Evolutionary conservation across 1,284 basidiomycete genomes (phyloP).

Genomic region (Ganoderma lingzhi): DNA sequence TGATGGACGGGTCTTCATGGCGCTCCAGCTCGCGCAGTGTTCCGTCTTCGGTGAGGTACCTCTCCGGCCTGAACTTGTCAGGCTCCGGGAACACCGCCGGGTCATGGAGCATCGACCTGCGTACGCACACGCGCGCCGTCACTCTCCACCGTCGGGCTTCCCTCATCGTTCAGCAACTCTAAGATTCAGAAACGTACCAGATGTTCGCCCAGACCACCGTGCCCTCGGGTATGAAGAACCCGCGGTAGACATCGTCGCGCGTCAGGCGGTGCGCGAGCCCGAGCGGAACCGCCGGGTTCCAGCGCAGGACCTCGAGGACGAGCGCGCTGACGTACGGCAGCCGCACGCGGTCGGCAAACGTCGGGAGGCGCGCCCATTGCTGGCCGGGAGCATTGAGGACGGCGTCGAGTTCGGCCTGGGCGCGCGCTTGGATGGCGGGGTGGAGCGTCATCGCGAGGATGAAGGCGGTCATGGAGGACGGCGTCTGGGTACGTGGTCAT

Average conservation of each 20-base stretch:
- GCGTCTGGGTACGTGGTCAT: conserved; percentile 32
- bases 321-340: conserved; percentile 48
- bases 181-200: conserved; percentile 34
- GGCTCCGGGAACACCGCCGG: conserved; percentile 37
- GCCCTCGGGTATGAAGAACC: conserved; percentile 37
- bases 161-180: background rate
- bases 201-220: conserved; percentile 46
- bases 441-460: conserved; percentile 47
- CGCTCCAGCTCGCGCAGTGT: conserved; percentile 26
- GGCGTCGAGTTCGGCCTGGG: conserved; percentile 48
- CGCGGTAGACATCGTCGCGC: conserved; percentile 41
- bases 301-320: conserved; percentile 46
- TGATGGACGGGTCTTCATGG: conserved; percentile 32
- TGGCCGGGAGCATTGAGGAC: conserved; percentile 34
- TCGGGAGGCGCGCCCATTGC: conserved; percentile 41
- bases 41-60: conserved; percentile 33
- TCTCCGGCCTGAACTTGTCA: conserved; percentile 36
- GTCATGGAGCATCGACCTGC: conserved; percentile 43
- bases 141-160: no score
- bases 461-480: conserved; percentile 41
- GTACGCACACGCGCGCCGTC: background rate
- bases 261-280: conserved; percentile 41
- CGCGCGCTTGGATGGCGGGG: conserved; percentile 43
- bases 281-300: conserved; percentile 42
- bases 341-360: conserved; percentile 39